Conservation (phyloP, 169 alveolate species). For the Besnoitia besnoiti region DNA sequence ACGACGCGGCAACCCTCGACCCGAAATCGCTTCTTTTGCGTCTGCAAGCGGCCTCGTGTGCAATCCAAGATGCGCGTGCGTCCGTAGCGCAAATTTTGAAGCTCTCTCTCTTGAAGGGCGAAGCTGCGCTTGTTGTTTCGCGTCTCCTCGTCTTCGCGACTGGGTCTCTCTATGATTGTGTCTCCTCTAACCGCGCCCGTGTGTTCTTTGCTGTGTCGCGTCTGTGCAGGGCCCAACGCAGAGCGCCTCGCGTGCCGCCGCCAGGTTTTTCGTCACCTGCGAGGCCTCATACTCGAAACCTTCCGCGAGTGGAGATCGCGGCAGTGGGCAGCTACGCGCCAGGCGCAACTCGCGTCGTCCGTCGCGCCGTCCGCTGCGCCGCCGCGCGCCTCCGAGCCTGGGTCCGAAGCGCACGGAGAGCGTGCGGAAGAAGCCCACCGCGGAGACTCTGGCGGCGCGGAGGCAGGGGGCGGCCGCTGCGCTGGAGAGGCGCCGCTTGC, state of each 20-base stretch:
- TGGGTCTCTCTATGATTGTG: no score
- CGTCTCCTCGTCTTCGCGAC: no score
- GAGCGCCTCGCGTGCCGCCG: neutral
- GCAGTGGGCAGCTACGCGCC: neutral
- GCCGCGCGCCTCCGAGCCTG: neutral
- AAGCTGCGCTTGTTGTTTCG: no score
- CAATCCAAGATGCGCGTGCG: no score
- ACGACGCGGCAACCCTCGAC: no score
- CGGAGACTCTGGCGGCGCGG: neutral
- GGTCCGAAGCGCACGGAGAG: neutral
- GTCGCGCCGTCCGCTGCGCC: neutral
- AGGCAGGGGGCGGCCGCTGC: neutral
- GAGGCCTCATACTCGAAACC: neutral
- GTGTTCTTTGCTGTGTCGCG: no score
- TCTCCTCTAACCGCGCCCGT: no score
- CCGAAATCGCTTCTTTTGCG: no score
- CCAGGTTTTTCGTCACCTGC: neutral
- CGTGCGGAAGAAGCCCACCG: neutral
- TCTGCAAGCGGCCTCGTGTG: no score
- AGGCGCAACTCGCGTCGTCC: neutral
- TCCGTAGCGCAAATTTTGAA: no score
- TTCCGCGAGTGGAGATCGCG: constrained; percentile 17
- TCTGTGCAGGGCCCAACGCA: neutral
- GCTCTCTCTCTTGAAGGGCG: no score
- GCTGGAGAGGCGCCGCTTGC: neutral